Conservation (phyloP, 2,329 filamentous ascomycete species). For the Trichophyton rubrum region DNA sequence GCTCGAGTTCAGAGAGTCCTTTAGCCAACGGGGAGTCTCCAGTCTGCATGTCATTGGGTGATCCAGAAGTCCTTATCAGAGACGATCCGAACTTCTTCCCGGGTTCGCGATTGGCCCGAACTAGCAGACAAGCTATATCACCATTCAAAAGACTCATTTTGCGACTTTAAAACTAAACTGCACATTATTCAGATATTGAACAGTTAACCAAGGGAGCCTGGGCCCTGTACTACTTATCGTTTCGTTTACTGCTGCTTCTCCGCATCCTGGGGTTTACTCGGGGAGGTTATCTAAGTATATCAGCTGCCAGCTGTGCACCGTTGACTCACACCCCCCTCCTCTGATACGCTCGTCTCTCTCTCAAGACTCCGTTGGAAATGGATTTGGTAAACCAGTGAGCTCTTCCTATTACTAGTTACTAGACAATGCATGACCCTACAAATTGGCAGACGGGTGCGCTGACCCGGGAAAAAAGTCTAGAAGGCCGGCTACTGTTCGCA, state of each 20-base stretch:
- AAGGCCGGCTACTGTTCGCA: conserved; percentile 86
- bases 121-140: too few relatives aligned
- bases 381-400: conserved; percentile 52
- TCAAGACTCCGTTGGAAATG: conserved; percentile 27
- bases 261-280: background rate
- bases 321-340: background rate
- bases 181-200: background rate
- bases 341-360: background rate
- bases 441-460: conserved; percentile 1
- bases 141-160: too few relatives aligned
- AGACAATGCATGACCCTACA: background rate
- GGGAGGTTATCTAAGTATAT: background rate
- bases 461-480: conserved; percentile 50
- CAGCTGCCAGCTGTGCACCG: background rate
- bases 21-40: too few relatives aligned
- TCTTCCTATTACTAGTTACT: background rate
- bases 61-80: background rate
- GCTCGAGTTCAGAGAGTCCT: background rate
- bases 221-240: background rate
- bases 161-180: background rate
- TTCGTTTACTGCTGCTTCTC: background rate
- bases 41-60: too few relatives aligned
- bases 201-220: background rate
- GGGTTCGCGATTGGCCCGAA: background rate
- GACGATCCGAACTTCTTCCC: background rate